Evolutionary conservation across 345 rosid species (phyloP), one percentile per base, ranked within the genome.

Genomic region (Aurinia saxatilis): DNA sequence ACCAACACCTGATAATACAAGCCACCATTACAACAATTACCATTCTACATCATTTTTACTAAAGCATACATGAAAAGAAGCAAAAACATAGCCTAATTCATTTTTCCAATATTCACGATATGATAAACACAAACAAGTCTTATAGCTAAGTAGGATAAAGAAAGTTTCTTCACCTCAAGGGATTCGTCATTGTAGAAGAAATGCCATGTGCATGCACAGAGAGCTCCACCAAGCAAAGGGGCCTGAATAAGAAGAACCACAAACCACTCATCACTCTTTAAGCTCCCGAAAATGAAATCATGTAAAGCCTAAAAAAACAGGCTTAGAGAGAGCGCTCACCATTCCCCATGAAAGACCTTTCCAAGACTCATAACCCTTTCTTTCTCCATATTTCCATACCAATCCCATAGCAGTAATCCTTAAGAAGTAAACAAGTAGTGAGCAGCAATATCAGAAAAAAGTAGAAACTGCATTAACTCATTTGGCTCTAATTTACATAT

Each of bases 271-370:
- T 29, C 2, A 40, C 35, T 38, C n/a, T 0, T 50, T 84, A 82
- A 25, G 83, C 90, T 74, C 87, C 75, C n/a, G 67, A 81, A 73
- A 59, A 85, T 88, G 80, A 87, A 84, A 41, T 81, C 84, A 39
- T 80, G 84, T 79, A 65, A 8, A 35, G 19, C n/a, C n/a, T n/a
- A n/a, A n/a, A n/a, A n/a, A n/a, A n/a, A n/a, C n/a, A n/a, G n/a
- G n/a, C n/a, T 25, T 30, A 16, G 16, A 34, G 40, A 19, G 14
- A 54, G 47, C n/a, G n/a, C n/a, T 80, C 70, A 87, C 97, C 95
- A 93, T 90, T 13, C 95, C 99, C 97, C 99, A 87, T 21, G 90
- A 79, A 48, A 93, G 97, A 66, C 97, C 96, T 80, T 93, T 93
- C 96, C 99, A 90, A 16, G 96, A 76, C 73, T 90, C 87, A 57